Evolutionary conservation across 306 rosid species (phyloP), one percentile per base, ranked within the genome.

Genomic region (Prunus salicina): DNA sequence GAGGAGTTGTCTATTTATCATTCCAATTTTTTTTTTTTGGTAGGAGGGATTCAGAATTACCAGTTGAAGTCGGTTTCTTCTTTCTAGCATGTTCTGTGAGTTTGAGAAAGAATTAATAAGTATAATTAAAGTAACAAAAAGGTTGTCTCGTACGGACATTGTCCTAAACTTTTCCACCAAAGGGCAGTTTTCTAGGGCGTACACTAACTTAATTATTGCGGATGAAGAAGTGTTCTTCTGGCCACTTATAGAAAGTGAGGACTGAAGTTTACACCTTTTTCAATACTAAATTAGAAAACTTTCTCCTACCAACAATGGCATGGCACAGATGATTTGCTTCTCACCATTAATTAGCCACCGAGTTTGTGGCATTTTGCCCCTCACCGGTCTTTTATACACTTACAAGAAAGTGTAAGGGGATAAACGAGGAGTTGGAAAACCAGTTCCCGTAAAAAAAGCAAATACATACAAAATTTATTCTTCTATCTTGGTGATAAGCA

Each of bases 341-440:
- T 19, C 60, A 7, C n/a, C 38, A 34, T 34, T 34, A 34, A 34
- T 34, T 34, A 34, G 7, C 1, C 28, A 57, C 5, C 14, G 24
- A 58, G 64, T 58, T 66, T 41, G 49, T 38, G 15, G 50, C 46
- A 34, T 64, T 66, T 66, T n/a, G 28, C 2, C 11, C 46, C 58
- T 15, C 18, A 6, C 43, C 7, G 38, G 6, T 32, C 7, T 32
- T 32, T 32, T 32, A 32, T 32, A 0, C 38, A 34, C 38, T 34
- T 34, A 34, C 1, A 34, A 5, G 0, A 34, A 5, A 5, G 1
- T 0, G 38, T 5, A 34, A 34, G 2, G 1, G 2, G 0, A 34
- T 0, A 34, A 34, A 34, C 1, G 1, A 34, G 8, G 0, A 5
- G 2, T 1, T 6, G 1, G 2, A 34, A 34, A 34, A 34, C 1